These are phyloP conservation scores for Orychophragmus violaceus DNA, from an alignment of 345 rosid species.

Conservation along the genomic window DNA sequence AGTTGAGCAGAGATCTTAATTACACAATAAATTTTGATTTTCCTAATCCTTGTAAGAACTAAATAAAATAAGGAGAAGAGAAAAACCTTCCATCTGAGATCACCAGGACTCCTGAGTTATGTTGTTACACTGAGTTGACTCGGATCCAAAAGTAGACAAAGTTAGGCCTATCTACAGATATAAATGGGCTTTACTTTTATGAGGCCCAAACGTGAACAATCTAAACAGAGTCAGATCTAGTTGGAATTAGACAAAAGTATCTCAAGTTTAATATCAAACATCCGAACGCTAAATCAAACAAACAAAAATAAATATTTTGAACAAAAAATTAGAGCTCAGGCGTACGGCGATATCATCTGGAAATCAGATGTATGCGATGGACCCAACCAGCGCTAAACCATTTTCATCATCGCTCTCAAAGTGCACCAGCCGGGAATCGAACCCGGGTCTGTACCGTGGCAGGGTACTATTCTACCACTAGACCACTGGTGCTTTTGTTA, in stretches of 20 bases:
- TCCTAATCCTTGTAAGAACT: background rate
- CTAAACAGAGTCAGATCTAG: too few species aligned
- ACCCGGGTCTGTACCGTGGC: slow-evolving; percentile 75
- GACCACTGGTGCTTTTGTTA: slow-evolving; percentile 37
- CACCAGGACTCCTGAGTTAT: background rate
- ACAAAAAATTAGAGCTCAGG: slow-evolving; percentile 21
- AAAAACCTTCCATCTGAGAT: slow-evolving; percentile 28
- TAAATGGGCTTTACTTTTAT: too few species aligned
- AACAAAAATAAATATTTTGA: too few species aligned
- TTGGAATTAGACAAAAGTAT: too few species aligned
- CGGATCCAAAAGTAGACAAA: too few species aligned
- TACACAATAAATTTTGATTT: too few species aligned
- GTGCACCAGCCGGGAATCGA: slow-evolving; percentile 76
- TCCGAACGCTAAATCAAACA: too few species aligned
- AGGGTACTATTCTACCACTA: slow-evolving; percentile 59
- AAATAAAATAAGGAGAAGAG: background rate
- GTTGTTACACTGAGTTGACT: background rate
- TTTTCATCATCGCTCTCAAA: background rate
- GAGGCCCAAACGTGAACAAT: slow-evolving; percentile 8
- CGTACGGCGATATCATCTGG: background rate
- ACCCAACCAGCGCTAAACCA: slow-evolving; percentile 1
- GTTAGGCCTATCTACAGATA: background rate
- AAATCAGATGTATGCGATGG: slow-evolving; percentile 1
- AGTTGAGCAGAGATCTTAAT: too few species aligned
- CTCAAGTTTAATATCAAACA: too few species aligned